A percentile compares a stretch with the other conserved stretches of the same genome.
These are phyloP conservation scores for Penicillium sp. DNA, from an alignment of 2,329 filamentous ascomycete species.

Conservation along the genomic window DNA sequence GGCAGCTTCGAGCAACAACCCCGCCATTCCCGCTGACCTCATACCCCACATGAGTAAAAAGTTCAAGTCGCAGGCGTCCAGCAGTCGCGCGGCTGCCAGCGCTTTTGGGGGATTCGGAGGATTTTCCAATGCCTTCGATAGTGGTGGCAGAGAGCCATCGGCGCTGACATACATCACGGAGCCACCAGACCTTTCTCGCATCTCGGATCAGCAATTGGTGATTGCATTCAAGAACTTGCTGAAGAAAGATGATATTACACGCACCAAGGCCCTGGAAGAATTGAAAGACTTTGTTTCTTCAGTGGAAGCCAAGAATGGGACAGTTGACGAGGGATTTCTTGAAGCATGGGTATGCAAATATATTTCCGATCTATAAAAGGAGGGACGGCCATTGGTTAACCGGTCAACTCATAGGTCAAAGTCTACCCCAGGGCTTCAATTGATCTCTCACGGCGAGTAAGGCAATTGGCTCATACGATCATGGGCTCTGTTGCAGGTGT, in stretches of 20 bases:
- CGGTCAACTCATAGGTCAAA: slow-evolving; percentile 62
- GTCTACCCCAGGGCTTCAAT: slow-evolving; percentile 88
- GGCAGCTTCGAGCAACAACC: slow-evolving; percentile 17
- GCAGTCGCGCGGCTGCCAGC: slow-evolving; percentile 58
- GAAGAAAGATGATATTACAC: slow-evolving; percentile 92
- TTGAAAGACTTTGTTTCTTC: slow-evolving; percentile 66
- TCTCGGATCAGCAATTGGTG: slow-evolving; percentile 78
- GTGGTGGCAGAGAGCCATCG: slow-evolving; percentile 53
- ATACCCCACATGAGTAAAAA: slow-evolving; percentile 57
- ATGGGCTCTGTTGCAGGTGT: slow-evolving; percentile 64
- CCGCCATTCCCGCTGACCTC: slow-evolving; percentile 27
- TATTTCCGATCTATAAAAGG: slow-evolving; percentile 4
- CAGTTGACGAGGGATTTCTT: slow-evolving; percentile 77
- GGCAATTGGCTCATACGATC: slow-evolving; percentile 78
- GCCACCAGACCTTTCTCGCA: slow-evolving; percentile 73
- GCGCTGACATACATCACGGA: slow-evolving; percentile 83
- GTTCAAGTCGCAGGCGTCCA: slow-evolving; percentile 65
- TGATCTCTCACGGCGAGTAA: slow-evolving; percentile 82
- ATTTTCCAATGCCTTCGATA: slow-evolving; percentile 38
- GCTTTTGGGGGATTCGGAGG: slow-evolving; percentile 51
- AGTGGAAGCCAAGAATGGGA: slow-evolving; percentile 56
- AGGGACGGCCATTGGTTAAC: slow-evolving; percentile 11
- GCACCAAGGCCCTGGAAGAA: slow-evolving; percentile 87
- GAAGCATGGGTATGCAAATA: slow-evolving; percentile 75
- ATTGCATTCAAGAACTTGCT: slow-evolving; percentile 90